Evolutionary conservation across 768 basidiomycete genomes (phyloP), one percentile per base, ranked within the genome.

Genomic region (Lentinus tigrinus): DNA sequence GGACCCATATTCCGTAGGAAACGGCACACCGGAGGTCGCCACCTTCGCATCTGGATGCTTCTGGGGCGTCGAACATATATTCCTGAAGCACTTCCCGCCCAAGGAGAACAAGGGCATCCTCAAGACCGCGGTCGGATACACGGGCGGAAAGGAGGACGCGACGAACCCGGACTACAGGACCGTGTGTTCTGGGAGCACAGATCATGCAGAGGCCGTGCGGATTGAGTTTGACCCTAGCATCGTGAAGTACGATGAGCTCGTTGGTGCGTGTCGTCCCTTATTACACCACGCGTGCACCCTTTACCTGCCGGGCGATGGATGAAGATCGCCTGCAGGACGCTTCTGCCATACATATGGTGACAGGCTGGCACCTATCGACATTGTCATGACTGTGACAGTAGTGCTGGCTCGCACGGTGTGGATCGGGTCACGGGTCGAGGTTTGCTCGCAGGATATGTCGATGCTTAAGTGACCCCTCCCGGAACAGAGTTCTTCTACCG

Each of bases 31-130:
- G 10, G 74, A 80, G 63, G 62, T 79, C 49, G 81, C 81, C 4
- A 82, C 74, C 2, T 82, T 82, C 53, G 81, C 83, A 5, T 75
- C 79, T 9, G 89, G 91, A 21, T 92, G 91, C 67, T 93, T 93
- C 73, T 92, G 91, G 91, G 91, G 91, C 17, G 86, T 88, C 19
- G 88, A 93, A 64, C 90, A 93, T 66, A 90, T 92, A 69, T 93
- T 91, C 70, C 67, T 90, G 53, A 89, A 91, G 73, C 80, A 91
- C 63, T 91, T 84, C 73, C 87, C 88, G 0, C 85, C 85, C 23
- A 68, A 81, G 4, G 73, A 88, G 69, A 81, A 83, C 68, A 91
- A 88, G 72, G 89, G 91, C 11, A 87, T 93, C 50, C 64, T 91
- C 44, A 84, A 83, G 66, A 89, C 88, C 1, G 69, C 81, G 16